These are phyloP conservation scores for Blastobotrys serpentis DNA, from an alignment of 1,139 yeast genomes.

Conservation along the genomic window DNA sequence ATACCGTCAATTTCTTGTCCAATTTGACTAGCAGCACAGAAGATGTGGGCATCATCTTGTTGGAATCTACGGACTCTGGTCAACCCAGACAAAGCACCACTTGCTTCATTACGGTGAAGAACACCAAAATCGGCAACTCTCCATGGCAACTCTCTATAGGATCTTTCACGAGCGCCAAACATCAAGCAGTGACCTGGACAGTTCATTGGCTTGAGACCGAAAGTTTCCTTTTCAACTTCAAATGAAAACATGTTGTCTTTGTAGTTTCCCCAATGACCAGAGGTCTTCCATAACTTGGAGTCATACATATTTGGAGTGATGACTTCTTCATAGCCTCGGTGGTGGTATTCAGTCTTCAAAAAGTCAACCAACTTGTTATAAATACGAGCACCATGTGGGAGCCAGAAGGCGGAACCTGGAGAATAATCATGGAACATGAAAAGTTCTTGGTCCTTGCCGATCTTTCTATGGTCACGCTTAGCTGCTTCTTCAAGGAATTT, in stretches of 20 bases:
- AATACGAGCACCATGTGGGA: constrained; percentile 97
- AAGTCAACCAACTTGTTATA: constrained; percentile 80
- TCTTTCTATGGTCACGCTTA: constrained; percentile 93
- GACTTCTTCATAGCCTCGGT: constrained; percentile 95
- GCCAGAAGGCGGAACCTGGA: constrained; percentile 96
- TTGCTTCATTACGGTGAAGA: constrained; percentile 90
- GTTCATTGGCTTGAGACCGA: constrained; percentile 95
- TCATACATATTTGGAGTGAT: constrained; percentile 98
- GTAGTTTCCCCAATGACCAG: constrained; percentile 98
- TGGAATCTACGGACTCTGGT: constrained; percentile 97
- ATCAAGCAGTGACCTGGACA: constrained; percentile 97
- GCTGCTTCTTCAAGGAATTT: constrained; percentile 96
- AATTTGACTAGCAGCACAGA: constrained; percentile 88
- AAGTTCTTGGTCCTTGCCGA: constrained; percentile 94
- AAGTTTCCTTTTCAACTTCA: constrained; percentile 84
- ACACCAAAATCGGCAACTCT: constrained; percentile 97
- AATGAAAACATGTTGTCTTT: constrained; percentile 96
- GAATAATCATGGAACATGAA: constrained; percentile 94
- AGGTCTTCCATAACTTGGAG: constrained; percentile 92
- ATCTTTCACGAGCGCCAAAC: constrained; percentile 82
- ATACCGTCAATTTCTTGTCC: constrained; percentile 75
- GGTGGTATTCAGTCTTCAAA: constrained; percentile 77
- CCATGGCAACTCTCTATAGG: constrained; percentile 93
- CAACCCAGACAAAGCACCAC: constrained; percentile 86
- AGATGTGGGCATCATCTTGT: constrained; percentile 98